Base-by-base conservation (phyloP, 75 land plant species). In the Pinus tabuliformis region DNA sequence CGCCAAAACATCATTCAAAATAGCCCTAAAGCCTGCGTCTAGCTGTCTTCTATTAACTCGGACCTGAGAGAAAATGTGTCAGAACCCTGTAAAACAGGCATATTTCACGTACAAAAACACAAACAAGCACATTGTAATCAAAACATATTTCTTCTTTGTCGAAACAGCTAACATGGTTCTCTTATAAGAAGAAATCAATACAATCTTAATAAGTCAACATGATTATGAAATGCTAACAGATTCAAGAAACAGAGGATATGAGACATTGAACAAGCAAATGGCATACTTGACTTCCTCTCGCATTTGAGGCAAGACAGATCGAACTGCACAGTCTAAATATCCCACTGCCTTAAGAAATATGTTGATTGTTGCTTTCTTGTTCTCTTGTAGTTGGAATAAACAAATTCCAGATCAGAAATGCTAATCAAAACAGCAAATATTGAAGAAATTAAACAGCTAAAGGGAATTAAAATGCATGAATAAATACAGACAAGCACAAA, bases 291-390 rank as follows among this genome's bases (percentile, higher is more conserved):
- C 65, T 12, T 86, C 90, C 36, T 78, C 72, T 18, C 92, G 85
- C 20, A 89, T 62, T 58, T 83, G 81, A 57, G 91, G 92, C 59
- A 94, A 85, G 81, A 94, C 91, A 64, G 83, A 63, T 76, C 68
- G 78, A 20, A 92, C 73, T 64, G 95, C 95, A 84, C 83, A 92
- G 59, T 92, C 91, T 52, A 94, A 75, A 75, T 86, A 90, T 70
- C 91, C 90, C 14, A 95, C 94, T 56, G 91, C 95, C 81, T 92
- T 94, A n/a, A 94, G 80, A 64, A 94, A 84, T 70, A 83, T 66
- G 73, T 94, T 28, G 36, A 73, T 73, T 2, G 58, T 58, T 5
- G n/a, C 30, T 56, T 54, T 73, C 58, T 73, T 73, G 28, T 73
- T 73, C 16, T 73, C 74, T 73, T 73, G 58, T 22, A 56, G 56